phyloP scores from a whole-genome alignment of 208 protist species.

The Trypanosoma theileri region DNA sequence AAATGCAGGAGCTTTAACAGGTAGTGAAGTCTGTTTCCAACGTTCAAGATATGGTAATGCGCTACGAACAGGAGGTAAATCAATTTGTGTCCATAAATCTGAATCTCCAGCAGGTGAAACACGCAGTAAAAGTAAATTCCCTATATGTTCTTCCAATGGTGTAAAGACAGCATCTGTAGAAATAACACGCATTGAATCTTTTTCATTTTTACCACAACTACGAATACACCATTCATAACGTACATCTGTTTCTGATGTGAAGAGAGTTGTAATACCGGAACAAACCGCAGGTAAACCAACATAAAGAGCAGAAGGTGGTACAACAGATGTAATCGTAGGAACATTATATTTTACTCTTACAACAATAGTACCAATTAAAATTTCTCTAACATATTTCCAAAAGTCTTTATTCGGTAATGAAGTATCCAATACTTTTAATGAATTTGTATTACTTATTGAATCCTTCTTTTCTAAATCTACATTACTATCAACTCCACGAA shows the following conservation, averaged over 20 bases:
- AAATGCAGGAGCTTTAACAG: slow-evolving; percentile 48
- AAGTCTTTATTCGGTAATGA: slow-evolving; percentile 57
- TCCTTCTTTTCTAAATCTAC: slow-evolving; percentile 14
- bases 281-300: slow-evolving; percentile 79
- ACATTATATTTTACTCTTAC: slow-evolving; percentile 71
- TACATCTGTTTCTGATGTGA: slow-evolving; percentile 39
- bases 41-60: slow-evolving; percentile 52
- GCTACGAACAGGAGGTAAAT: slow-evolving; percentile 44
- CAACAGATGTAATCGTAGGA: slow-evolving; percentile 69
- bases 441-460: neutral
- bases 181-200: slow-evolving; percentile 30
- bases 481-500: slow-evolving; percentile 36
- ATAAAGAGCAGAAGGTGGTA: slow-evolving; percentile 50
- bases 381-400: slow-evolving; percentile 47
- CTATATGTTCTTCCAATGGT: slow-evolving; percentile 49
- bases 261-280: slow-evolving; percentile 54
- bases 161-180: slow-evolving; percentile 52
- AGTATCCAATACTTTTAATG: slow-evolving; percentile 41
- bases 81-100: slow-evolving; percentile 67
- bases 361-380: slow-evolving; percentile 44
- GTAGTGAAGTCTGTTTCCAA: slow-evolving; percentile 53
- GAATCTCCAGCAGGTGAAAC: slow-evolving; percentile 39
- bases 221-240: slow-evolving; percentile 73
- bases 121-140: slow-evolving; percentile 56
- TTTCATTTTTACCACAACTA: neutral